Evolutionary conservation across 2,329 filamentous ascomycete genomes (phyloP).

Genomic region (Pseudofabraea citricarpa): DNA sequence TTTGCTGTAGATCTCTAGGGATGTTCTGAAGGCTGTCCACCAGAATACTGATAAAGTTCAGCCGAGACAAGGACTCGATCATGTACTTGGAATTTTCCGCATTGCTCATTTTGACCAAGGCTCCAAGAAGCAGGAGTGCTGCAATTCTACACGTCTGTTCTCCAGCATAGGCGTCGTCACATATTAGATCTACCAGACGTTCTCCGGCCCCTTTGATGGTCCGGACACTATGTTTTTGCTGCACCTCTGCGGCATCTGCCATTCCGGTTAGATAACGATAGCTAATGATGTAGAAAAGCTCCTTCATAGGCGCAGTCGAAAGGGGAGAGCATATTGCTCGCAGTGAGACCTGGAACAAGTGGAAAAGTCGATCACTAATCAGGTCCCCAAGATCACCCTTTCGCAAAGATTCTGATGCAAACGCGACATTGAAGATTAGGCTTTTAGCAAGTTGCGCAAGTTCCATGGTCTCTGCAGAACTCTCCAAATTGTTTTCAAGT

Average conservation of each 20-base stretch:
- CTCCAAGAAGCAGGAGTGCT: conserved; percentile 77
- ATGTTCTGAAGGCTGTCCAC: conserved; percentile 82
- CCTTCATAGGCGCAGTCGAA: conserved; percentile 66
- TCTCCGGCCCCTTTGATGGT: conserved; percentile 78
- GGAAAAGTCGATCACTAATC: conserved; percentile 82
- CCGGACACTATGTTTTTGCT: conserved; percentile 50
- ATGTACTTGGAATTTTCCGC: conserved; percentile 69
- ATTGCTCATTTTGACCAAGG: conserved; percentile 68
- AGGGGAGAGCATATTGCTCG: conserved; percentile 72
- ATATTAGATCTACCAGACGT: conserved; percentile 77
- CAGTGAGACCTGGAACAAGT: conserved; percentile 84
- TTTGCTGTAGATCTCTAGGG: conserved; percentile 63
- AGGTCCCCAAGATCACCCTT: conserved; percentile 58
- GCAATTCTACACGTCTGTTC: conserved; percentile 78
- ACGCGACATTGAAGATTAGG: conserved; percentile 67
- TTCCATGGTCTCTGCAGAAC: conserved; percentile 66
- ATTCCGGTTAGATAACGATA: conserved; percentile 79
- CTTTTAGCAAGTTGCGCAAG: conserved; percentile 72
- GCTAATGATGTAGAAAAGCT: conserved; percentile 87
- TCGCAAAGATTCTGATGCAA: conserved; percentile 37
- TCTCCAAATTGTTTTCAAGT: conserved; percentile 69
- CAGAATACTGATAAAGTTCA: conserved; percentile 88
- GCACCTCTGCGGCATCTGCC: conserved; percentile 44
- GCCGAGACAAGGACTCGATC: conserved; percentile 71
- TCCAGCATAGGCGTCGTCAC: conserved; percentile 87